A percentile compares a stretch with the other conserved stretches of the same genome.
Conservation (phyloP, 2,329 filamentous ascomycete genomes). For the Phyllosticta citribraziliensis region DNA sequence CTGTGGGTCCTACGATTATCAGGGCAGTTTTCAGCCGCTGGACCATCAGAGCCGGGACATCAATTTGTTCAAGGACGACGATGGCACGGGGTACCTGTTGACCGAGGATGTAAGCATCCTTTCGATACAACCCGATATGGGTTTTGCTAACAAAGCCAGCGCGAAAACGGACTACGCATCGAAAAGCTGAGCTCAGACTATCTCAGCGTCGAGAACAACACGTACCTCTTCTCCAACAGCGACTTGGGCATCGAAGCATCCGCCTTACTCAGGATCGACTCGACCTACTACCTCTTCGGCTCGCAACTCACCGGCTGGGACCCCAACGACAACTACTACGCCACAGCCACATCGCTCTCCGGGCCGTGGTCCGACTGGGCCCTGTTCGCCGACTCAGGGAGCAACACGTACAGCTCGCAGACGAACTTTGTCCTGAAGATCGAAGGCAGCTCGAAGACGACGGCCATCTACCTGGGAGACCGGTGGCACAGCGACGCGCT, state of each 20-base stretch:
- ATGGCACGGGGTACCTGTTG: conserved; percentile 51
- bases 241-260: conserved; percentile 45
- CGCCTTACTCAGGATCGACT: conserved; percentile 50
- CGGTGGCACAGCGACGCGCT: conserved; percentile 55
- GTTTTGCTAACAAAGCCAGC: too few relatives aligned
- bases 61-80: conserved; percentile 52
- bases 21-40: conserved; percentile 38
- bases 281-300: conserved; percentile 56
- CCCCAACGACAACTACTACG: conserved; percentile 56
- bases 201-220: conserved; percentile 35
- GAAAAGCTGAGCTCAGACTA: conserved; percentile 49
- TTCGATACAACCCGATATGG: too few relatives aligned
- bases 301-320: conserved; percentile 37
- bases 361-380: conserved; percentile 54
- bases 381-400: conserved; percentile 47
- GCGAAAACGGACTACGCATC: conserved; percentile 49
- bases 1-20: conserved; percentile 50
- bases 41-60: conserved; percentile 48
- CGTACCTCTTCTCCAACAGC: conserved; percentile 44
- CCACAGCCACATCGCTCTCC: conserved; percentile 45
- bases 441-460: conserved; percentile 16
- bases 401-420: conserved; percentile 51
- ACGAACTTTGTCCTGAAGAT: conserved; percentile 49
- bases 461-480: conserved; percentile 55
- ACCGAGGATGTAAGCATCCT: conserved; percentile 46